Conservation (phyloP, 2,329 filamentous ascomycete genomes). For the Xylaria sp. region DNA sequence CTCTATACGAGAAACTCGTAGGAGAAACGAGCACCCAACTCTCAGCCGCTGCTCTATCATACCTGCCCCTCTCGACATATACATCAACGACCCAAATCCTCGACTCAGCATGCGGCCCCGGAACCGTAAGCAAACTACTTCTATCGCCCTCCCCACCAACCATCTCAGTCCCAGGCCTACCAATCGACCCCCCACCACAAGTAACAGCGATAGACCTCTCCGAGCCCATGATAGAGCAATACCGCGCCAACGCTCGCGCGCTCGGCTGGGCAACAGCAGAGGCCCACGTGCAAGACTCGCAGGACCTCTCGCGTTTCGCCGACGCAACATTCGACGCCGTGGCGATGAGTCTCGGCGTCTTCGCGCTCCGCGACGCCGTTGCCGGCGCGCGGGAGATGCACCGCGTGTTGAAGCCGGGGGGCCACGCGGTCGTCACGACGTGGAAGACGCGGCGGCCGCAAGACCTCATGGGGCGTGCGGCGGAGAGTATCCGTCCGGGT, state of each 20-base stretch:
- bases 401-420: conserved; percentile 42
- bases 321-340: conserved; percentile 41
- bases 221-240: conserved; percentile 40
- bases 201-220: conserved; percentile 42
- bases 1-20: conserved; percentile 39
- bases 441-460: conserved; percentile 41
- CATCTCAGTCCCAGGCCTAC: conserved; percentile 38
- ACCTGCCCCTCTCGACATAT: conserved; percentile 42
- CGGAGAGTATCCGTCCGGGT: conserved; percentile 35
- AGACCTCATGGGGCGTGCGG: conserved; percentile 32
- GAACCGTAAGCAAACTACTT: conserved; percentile 43
- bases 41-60: conserved; percentile 39
- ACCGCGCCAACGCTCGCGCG: conserved; percentile 35
- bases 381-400: conserved; percentile 42
- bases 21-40: conserved; percentile 40
- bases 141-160: conserved; percentile 39
- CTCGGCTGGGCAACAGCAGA: conserved; percentile 39
- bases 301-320: conserved; percentile 40
- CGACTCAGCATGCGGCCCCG: conserved; percentile 45
- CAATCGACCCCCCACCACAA: conserved; percentile 37
- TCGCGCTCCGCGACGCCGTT: conserved; percentile 36
- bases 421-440: conserved; percentile 41
- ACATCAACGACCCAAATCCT: conserved; percentile 41
- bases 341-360: conserved; percentile 44
- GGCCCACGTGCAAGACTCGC: conserved; percentile 38